phyloP scores from a whole-genome alignment of 176 grass and related monocot genomes.

The Oryza meridionalis region DNA sequence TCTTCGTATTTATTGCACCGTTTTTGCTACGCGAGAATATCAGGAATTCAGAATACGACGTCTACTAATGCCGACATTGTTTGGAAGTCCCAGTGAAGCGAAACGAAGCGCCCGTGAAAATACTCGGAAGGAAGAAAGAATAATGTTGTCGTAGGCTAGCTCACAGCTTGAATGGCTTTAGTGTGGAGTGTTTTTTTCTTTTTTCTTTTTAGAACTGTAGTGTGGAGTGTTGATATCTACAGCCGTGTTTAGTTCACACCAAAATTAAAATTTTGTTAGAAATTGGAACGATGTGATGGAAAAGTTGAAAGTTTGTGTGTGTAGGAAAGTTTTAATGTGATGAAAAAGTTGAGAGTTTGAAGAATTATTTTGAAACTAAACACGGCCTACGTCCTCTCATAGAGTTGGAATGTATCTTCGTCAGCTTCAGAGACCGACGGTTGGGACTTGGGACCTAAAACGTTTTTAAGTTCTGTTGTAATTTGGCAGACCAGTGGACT shows the following conservation, averaged over 20 bases:
- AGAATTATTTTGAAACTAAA: too few species aligned
- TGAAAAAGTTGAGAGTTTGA: too few species aligned
- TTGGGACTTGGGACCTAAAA: neutral
- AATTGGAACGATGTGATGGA: too few species aligned
- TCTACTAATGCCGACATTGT: neutral
- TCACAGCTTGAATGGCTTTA: neutral
- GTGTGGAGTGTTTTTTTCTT: too few species aligned
- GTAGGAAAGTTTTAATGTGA: too few species aligned
- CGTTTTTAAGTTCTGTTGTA: too few species aligned
- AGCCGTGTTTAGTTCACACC: too few species aligned
- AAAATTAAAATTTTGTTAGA: too few species aligned
- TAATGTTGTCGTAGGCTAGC: neutral
- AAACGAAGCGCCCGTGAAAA: neutral
- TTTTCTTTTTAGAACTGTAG: neutral
- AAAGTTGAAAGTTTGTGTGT: too few species aligned
- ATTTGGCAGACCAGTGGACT: too few species aligned
- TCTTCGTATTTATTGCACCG: neutral
- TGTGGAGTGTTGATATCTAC: neutral
- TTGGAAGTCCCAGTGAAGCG: neutral
- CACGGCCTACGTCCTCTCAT: neutral
- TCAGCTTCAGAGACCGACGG: neutral
- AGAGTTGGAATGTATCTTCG: neutral
- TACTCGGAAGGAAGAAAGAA: neutral
- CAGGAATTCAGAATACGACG: neutral
- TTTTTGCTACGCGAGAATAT: neutral